Percentiles rank a stretch among this genome's conserved stretches.
These are phyloP conservation scores for Jatropha curcas DNA, from an alignment of 345 rosid genomes.

Conservation along the genomic window DNA sequence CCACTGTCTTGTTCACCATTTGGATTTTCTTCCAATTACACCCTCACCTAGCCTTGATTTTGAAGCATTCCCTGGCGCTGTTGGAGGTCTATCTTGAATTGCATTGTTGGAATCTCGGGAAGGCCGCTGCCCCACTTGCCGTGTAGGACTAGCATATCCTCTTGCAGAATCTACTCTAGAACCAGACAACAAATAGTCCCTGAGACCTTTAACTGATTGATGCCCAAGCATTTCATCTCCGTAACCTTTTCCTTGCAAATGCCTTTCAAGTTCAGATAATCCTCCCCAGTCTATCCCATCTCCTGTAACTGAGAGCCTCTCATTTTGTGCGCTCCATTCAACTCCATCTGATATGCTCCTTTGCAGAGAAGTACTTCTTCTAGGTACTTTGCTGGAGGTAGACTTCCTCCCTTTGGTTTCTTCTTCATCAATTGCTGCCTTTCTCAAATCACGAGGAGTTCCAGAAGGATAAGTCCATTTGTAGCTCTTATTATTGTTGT, in stretches of 20 bases:
- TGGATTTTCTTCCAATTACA: conserved; percentile 57
- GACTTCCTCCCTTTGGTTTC: conserved; percentile 64
- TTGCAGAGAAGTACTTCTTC: conserved; percentile 64
- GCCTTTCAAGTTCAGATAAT: conserved; percentile 46
- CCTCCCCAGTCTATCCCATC: conserved; percentile 64
- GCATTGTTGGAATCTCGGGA: conserved; percentile 32
- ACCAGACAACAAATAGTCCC: conserved; percentile 59
- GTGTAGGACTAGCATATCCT: conserved; percentile 51
- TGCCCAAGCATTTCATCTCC: conserved; percentile 66
- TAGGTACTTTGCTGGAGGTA: conserved; percentile 48
- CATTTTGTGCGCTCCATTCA: conserved; percentile 61
- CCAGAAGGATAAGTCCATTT: conserved; percentile 56
- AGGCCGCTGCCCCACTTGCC: conserved; percentile 29
- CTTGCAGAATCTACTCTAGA: conserved; percentile 50
- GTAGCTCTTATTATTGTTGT: conserved; percentile 54
- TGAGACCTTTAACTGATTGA: conserved; percentile 59
- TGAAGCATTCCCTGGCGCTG: conserved; percentile 45
- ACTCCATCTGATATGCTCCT: conserved; percentile 87
- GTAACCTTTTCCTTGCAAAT: conserved; percentile 40
- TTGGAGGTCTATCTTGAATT: conserved; percentile 58
- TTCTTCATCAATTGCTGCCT: conserved; percentile 39
- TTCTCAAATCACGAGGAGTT: conserved; percentile 38
- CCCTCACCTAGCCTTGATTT: conserved; percentile 67
- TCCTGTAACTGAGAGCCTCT: conserved; percentile 44
- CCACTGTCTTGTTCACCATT: conserved; percentile 39